Evolutionary conservation across 805 yeast species (phyloP), one percentile per base, ranked within the genome.

Genomic region (Metahyphopichia silvanorum): DNA sequence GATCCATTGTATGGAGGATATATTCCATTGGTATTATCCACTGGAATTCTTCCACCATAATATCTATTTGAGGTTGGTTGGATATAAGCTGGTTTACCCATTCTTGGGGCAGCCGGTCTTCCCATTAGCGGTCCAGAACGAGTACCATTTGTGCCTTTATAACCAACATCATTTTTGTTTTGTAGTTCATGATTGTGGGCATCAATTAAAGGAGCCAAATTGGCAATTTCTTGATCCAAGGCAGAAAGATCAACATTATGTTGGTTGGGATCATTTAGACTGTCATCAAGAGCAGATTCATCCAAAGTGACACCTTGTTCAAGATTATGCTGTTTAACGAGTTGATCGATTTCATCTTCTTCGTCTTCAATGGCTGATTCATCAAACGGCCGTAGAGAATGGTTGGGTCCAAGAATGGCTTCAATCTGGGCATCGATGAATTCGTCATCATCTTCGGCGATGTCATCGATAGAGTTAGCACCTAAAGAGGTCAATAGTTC

Each of bases 71-170:
- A 51, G 2, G 71, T 69, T 6, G 72, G 72, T 38, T 66, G 72
- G 13, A 66, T 65, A 13, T 69, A 55, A 13, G 72, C 72, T 5
- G 69, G 67, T 34, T 63, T 64, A 3, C 72, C 72, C 71, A 66
- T 66, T 33, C 67, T 46, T 7, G 71, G 69, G 6, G 46, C 37
- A 2, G 56, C 55, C 5, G 60, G 56, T 27, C 55, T 59, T 1
- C 66, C 66, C 59, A 56, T 57, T 2, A 57, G 37, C 3, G 62
- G 63, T 18, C 49, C 38, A 7, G 47, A 32, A 11, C 52, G 41
- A 6, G 31, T 36, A 6, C 11, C 15, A 14, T 15, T 25, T 16
- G 15, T 8, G 27, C 9, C 6, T 20, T 27, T 27, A 21, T 27
- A 18, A 11, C 14, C 12, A 19, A 44, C 51, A 19, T 52, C 54